Percentiles rank a stretch among this genome's conserved stretches.
Conservation (phyloP, 257 asterid genomes). For the Nicotiana undulata region DNA sequence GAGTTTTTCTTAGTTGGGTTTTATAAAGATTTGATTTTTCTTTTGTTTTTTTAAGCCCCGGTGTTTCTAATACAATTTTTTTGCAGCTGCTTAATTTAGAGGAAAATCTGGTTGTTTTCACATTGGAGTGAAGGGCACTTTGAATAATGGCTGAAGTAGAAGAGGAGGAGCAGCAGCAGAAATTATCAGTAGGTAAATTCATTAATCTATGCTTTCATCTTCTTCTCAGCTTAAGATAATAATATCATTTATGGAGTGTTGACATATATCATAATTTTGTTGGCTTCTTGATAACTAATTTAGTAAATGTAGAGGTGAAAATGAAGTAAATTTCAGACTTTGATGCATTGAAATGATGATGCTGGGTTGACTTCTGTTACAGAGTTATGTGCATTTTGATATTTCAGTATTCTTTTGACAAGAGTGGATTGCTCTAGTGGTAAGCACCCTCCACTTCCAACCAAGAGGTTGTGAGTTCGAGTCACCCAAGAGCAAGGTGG, state of each 20-base stretch:
- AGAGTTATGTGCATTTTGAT: neutral
- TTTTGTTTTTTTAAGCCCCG: neutral
- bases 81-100: neutral
- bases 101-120: neutral
- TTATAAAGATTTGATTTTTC: neutral
- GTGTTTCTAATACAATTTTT: neutral
- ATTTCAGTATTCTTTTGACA: neutral
- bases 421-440: no score
- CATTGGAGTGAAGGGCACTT: neutral
- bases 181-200: slow-evolving; percentile 33
- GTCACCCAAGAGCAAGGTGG: no score
- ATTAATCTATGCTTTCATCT: slow-evolving; percentile 2
- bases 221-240: neutral
- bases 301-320: no score
- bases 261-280: no score
- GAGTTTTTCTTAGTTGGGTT: neutral
- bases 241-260: neutral
- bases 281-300: no score
- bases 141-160: slow-evolving; percentile 48
- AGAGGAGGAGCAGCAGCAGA: slow-evolving; percentile 22
- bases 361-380: neutral
- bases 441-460: no score
- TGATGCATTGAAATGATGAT: neutral
- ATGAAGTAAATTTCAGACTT: neutral
- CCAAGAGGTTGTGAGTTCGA: no score